These are phyloP conservation scores for Amniculicola lignicola DNA, from an alignment of 495 filamentous ascomycete species.

Conservation along the genomic window DNA sequence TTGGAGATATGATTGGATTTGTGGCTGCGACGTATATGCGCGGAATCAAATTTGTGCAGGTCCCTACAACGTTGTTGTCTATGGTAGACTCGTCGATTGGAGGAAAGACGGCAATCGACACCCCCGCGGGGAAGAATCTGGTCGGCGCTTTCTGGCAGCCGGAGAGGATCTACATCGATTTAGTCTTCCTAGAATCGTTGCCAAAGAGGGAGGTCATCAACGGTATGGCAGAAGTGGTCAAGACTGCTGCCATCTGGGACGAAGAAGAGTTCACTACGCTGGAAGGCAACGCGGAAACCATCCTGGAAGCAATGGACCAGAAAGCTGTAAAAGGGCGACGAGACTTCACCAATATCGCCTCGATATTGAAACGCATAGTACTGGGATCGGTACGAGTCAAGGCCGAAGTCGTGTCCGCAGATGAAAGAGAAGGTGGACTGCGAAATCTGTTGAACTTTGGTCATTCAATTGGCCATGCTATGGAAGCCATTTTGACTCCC, in stretches of 20 bases:
- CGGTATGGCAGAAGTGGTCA: constrained; percentile 97
- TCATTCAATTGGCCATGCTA: constrained; percentile 96
- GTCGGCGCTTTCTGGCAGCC: constrained; percentile 98
- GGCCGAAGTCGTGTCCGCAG: constrained; percentile 85
- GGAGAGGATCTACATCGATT: constrained; percentile 86
- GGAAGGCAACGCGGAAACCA: constrained; percentile 71
- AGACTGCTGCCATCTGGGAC: constrained; percentile 96
- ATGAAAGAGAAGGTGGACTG: constrained; percentile 91
- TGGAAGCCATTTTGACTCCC: constrained; percentile 91
- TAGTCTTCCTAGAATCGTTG: constrained; percentile 86
- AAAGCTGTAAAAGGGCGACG: constrained; percentile 46
- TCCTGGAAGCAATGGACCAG: constrained; percentile 62
- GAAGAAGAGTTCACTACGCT: constrained; percentile 81
- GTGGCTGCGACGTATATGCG: constrained; percentile 98
- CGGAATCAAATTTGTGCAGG: constrained; percentile 92
- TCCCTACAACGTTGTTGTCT: constrained; percentile 87
- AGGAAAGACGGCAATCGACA: constrained; percentile 97
- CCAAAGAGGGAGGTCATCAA: constrained; percentile 95
- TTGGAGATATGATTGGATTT: constrained; percentile 96
- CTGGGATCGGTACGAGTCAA: constrained; percentile 87
- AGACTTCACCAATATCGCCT: constrained; percentile 65
- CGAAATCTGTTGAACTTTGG: constrained; percentile 96
- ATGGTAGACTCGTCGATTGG: constrained; percentile 99
- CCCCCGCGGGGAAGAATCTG: constrained; percentile 93
- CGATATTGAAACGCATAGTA: constrained; percentile 80